phyloP scores from a whole-genome alignment of 495 filamentous ascomycete genomes.

The Gamarada debralockiae region DNA sequence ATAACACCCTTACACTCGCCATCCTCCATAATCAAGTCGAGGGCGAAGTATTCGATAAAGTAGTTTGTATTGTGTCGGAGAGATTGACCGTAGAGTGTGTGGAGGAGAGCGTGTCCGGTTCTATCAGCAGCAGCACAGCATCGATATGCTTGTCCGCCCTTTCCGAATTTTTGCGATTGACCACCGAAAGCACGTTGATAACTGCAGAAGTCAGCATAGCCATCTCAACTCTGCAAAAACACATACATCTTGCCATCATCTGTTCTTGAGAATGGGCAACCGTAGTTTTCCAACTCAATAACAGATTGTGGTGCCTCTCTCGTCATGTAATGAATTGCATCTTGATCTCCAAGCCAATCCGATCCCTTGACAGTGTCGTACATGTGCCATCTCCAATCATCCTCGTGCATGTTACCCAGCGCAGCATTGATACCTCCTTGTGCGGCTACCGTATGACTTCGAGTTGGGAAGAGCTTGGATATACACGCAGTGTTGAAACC shows the following conservation, averaged over 20 bases:
- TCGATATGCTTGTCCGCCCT: slow-evolving; percentile 95
- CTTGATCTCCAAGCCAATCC: slow-evolving; percentile 98
- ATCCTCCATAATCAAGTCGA: slow-evolving; percentile 94
- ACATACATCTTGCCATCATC: slow-evolving; percentile 82
- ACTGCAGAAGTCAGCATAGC: slow-evolving; percentile 28
- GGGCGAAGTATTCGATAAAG: slow-evolving; percentile 98
- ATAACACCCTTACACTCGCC: slow-evolving; percentile 94
- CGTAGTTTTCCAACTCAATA: slow-evolving; percentile 95
- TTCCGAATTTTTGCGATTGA: slow-evolving; percentile 90
- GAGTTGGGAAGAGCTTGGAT: slow-evolving; percentile 94
- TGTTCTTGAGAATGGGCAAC: slow-evolving; percentile 95
- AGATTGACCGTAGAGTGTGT: slow-evolving; percentile 98
- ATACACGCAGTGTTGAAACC: slow-evolving; percentile 98
- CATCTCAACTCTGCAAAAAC: not conserved
- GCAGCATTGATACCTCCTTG: slow-evolving; percentile 95
- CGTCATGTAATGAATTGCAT: slow-evolving; percentile 99
- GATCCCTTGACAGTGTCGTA: slow-evolving; percentile 99
- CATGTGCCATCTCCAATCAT: slow-evolving; percentile 99
- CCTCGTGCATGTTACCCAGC: slow-evolving; percentile 81
- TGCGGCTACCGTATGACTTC: slow-evolving; percentile 93
- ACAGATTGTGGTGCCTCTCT: slow-evolving; percentile 88
- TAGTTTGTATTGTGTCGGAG: slow-evolving; percentile 97
- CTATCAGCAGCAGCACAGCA: slow-evolving; percentile 92
- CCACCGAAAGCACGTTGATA: slow-evolving; percentile 98
- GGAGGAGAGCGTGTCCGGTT: slow-evolving; percentile 93